phyloP scores from a whole-genome alignment of 345 rosid species.

The Erucastrum elatum region DNA sequence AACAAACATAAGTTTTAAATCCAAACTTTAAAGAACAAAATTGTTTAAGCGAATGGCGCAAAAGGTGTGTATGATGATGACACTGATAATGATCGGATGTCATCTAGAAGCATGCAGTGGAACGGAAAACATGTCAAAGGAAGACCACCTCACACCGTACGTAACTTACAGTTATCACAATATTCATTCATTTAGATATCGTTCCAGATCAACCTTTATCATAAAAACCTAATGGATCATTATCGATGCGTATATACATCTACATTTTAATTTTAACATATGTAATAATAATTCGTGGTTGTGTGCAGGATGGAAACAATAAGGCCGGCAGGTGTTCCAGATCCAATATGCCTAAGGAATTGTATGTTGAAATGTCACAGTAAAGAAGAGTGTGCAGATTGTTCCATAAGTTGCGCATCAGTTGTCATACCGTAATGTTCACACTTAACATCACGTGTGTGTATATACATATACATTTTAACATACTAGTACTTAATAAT shows the following conservation, averaged over 20 bases:
- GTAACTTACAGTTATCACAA: neutral
- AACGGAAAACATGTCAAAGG: neutral
- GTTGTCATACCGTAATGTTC: neutral
- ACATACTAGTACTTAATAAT: neutral
- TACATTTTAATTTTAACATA: neutral
- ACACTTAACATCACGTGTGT: too few species aligned
- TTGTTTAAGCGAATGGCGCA: neutral
- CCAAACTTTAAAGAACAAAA: neutral
- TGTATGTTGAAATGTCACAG: neutral
- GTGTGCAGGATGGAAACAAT: neutral
- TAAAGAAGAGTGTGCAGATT: neutral
- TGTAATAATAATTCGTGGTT: neutral
- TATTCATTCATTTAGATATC: neutral
- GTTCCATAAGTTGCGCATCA: neutral
- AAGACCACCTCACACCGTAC: neutral
- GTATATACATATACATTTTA: neutral
- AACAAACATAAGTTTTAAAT: neutral
- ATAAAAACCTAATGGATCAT: neutral
- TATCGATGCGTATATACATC: neutral
- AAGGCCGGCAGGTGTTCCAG: neutral
- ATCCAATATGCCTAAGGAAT: neutral
- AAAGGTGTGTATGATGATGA: neutral
- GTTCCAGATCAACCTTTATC: neutral
- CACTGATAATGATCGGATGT: neutral
- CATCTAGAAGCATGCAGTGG: constrained; percentile 4